Percentiles rank a stretch among this genome's conserved stretches.
phyloP scores from a whole-genome alignment of 2,329 filamentous ascomycete species.

The Pseudonectria foliicola region DNA sequence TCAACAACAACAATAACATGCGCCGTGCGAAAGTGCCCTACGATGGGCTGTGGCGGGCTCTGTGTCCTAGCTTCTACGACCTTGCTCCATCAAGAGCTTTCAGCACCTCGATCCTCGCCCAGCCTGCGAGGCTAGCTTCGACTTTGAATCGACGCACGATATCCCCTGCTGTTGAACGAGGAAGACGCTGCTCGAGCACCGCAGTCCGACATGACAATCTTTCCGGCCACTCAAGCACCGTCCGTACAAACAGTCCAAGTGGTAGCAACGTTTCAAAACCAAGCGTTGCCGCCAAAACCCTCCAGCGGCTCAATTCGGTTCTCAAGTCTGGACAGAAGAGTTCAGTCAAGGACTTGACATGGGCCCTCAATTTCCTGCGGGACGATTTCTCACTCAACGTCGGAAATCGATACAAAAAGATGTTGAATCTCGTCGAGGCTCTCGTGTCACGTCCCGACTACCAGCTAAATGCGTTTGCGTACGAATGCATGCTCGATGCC shows the following conservation, averaged over 20 bases:
- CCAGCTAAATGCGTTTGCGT: conserved; percentile 52
- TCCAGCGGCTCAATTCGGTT: too few relatives aligned
- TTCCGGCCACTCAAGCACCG: too few relatives aligned
- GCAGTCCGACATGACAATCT: too few relatives aligned
- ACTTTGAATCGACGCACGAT: conserved; percentile 5
- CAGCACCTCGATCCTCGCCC: conserved; percentile 10
- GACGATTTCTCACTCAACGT: conserved; percentile 10
- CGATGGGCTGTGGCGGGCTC: conserved; percentile 58
- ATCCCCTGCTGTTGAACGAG: conserved; percentile 5
- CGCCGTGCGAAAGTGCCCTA: conserved; percentile 28
- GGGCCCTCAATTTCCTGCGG: conserved; percentile 23
- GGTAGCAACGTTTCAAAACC: too few relatives aligned
- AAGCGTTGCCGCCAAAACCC: too few relatives aligned
- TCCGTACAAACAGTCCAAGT: too few relatives aligned
- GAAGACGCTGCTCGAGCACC: conserved; percentile 10
- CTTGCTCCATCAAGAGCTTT: conserved; percentile 28
- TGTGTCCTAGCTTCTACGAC: conserved; percentile 50
- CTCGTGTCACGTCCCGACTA: conserved; percentile 51
- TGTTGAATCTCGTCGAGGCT: conserved; percentile 43
- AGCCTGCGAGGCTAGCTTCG: conserved; percentile 1
- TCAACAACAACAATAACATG: conserved; percentile 15
- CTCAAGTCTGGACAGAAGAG: too few relatives aligned
- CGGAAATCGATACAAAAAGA: conserved; percentile 21
- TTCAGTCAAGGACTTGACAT: conserved; percentile 16
- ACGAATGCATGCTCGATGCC: conserved; percentile 66